Conservation (phyloP, 257 asterid species). For the Haberlea rhodopensis region DNA sequence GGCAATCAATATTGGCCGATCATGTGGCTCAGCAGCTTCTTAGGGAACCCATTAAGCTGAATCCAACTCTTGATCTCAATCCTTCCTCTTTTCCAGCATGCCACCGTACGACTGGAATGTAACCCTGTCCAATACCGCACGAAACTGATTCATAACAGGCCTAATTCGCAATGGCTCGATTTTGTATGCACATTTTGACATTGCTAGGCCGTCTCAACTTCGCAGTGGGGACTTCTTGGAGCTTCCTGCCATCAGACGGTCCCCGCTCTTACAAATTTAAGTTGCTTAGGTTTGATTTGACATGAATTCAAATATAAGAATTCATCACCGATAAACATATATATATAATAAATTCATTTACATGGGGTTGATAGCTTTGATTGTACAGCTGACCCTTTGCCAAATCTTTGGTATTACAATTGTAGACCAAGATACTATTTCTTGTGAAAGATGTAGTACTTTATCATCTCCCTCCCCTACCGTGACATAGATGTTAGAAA, state of each 20-base stretch:
- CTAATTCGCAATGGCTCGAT: constrained; percentile 9
- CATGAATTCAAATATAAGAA: constrained; percentile 19
- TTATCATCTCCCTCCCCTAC: neutral
- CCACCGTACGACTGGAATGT: constrained; percentile 32
- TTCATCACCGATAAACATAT: no score
- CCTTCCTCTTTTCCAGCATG: constrained; percentile 37
- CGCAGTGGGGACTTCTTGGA: neutral
- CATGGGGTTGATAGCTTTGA: constrained; percentile 24
- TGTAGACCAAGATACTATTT: constrained; percentile 19
- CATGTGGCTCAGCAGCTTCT: constrained; percentile 55
- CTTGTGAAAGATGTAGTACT: neutral
- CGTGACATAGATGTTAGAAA: neutral
- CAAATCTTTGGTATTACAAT: constrained; percentile 24
- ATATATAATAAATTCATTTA: constrained; percentile 10
- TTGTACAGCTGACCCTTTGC: constrained; percentile 37
- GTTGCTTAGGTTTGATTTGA: constrained; percentile 16
- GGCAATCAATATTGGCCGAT: constrained; percentile 56
- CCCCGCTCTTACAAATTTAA: neutral
- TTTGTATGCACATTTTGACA: neutral
- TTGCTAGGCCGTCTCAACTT: neutral
- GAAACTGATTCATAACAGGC: constrained; percentile 10
- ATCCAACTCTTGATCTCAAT: constrained; percentile 43
- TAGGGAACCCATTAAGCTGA: constrained; percentile 43
- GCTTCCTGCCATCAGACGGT: no score
- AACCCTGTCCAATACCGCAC: constrained; percentile 4